Percentiles rank a stretch among this genome's conserved stretches.
phyloP scores from a whole-genome alignment of 164 flowering plant species.

The Saururus chinensis region DNA sequence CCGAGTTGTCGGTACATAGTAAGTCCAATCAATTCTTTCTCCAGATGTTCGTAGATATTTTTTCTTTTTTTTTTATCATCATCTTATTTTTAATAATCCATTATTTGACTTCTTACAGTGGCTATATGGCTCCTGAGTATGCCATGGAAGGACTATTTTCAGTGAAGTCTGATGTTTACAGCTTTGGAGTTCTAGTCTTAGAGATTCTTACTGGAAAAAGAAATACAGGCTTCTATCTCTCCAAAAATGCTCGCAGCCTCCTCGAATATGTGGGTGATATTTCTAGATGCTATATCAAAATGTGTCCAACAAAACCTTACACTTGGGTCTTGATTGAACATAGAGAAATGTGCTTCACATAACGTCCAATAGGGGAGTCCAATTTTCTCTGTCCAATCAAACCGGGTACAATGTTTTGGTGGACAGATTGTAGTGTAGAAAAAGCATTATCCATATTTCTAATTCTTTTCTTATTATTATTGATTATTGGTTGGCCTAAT shows the following conservation, averaged over 20 bases:
- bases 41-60: neutral
- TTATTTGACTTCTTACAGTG: neutral
- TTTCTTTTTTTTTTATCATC: neutral
- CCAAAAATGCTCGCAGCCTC: constrained; percentile 1
- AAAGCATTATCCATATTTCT: no score
- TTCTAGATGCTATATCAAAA: no score
- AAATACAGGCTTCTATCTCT: neutral
- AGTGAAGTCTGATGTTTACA: constrained; percentile 4
- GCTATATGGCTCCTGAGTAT: constrained; percentile 2
- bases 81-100: neutral
- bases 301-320: no score
- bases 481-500: no score
- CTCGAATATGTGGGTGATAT: neutral
- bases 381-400: neutral
- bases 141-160: constrained; percentile 6
- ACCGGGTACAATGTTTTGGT: no score
- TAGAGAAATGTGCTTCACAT: no score
- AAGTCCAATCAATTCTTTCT: constrained; percentile 8
- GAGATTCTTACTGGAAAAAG: constrained; percentile 5
- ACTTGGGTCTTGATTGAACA: no score
- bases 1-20: constrained; percentile 32
- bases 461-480: no score
- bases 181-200: constrained; percentile 3
- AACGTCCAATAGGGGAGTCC: no score
- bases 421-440: no score